phyloP scores from a whole-genome alignment of 2,329 filamentous ascomycete genomes.

The Fusarium nurragi region DNA sequence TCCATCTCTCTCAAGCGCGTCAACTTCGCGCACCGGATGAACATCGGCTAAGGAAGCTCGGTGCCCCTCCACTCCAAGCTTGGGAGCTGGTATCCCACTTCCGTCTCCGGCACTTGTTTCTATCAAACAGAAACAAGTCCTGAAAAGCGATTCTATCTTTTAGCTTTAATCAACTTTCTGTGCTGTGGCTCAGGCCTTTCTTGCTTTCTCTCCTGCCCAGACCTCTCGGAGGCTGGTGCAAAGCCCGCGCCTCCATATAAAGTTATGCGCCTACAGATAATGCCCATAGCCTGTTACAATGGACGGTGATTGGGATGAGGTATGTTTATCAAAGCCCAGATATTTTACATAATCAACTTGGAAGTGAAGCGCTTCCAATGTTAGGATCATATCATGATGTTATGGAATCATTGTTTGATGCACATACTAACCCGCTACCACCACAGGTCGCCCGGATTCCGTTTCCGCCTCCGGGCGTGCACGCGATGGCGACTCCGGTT shows the following conservation, averaged over 20 bases:
- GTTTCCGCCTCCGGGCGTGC: conserved; percentile 79
- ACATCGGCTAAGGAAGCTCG: conserved; percentile 38
- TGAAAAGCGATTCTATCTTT: not conserved
- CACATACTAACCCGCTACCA: conserved; percentile 17
- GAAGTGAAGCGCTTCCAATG: not conserved
- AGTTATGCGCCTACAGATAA: conserved; percentile 51
- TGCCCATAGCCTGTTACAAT: conserved; percentile 57
- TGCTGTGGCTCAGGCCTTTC: not conserved
- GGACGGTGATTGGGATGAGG: conserved; percentile 76
- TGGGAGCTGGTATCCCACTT: conserved; percentile 32
- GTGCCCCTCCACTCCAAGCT: conserved; percentile 40
- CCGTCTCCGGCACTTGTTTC: conserved; percentile 17
- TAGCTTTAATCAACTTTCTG: not conserved
- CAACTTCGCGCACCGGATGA: conserved; percentile 34
- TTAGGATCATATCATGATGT: not conserved
- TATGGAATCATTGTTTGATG: not conserved
- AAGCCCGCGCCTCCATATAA: conserved; percentile 17
- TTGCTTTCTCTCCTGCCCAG: not conserved
- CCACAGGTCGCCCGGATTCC: conserved; percentile 79
- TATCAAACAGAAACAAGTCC: conserved; percentile 15
- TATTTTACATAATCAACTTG: not conserved
- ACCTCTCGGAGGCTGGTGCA: conserved; percentile 23
- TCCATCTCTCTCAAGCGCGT: not conserved
- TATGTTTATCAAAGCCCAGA: conserved; percentile 48
- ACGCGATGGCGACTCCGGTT: conserved; percentile 75